Percentiles rank a stretch among this genome's conserved stretches.
Evolutionary conservation across 148 eudicot genomes (phyloP).

Genomic region (Rhododendron ovatum): DNA sequence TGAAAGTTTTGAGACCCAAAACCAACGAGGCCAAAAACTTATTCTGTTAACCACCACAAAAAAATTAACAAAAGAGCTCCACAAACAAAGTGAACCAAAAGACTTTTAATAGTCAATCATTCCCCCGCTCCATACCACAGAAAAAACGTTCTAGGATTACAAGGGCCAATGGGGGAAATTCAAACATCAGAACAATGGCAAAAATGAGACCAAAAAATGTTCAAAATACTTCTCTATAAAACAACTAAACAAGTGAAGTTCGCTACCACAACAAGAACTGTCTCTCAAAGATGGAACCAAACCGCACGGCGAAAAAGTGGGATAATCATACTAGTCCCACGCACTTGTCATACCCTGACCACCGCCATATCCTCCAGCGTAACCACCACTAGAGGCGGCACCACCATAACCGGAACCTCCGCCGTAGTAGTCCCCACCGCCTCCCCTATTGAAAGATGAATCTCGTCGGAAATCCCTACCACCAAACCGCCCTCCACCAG

Average conservation of each 20-base stretch:
- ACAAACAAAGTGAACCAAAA: not conserved
- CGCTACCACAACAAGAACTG: not conserved
- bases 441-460: conserved; percentile 23
- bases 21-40: not conserved
- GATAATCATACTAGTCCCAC: conserved; percentile 24
- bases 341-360: conserved; percentile 34
- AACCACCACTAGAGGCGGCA: conserved; percentile 10
- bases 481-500: conserved; percentile 48
- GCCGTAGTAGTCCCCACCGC: conserved; percentile 23
- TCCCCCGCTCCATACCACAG: not conserved
- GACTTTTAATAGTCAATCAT: not conserved
- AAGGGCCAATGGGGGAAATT: not conserved
- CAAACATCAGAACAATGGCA: conserved; percentile 2
- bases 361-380: conserved; percentile 29
- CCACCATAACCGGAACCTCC: conserved; percentile 23
- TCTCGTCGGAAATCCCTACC: conserved; percentile 41
- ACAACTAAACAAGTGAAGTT: not conserved
- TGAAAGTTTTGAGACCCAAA: too few relatives aligned
- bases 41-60: not conserved
- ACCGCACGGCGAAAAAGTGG: not conserved
- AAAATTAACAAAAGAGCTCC: not conserved
- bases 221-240: not conserved
- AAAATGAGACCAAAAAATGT: not conserved
- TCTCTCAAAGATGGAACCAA: not conserved
- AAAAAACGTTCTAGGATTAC: not conserved